These are phyloP conservation scores for Solanum chilense DNA, from an alignment of 257 asterid species.

Conservation along the genomic window DNA sequence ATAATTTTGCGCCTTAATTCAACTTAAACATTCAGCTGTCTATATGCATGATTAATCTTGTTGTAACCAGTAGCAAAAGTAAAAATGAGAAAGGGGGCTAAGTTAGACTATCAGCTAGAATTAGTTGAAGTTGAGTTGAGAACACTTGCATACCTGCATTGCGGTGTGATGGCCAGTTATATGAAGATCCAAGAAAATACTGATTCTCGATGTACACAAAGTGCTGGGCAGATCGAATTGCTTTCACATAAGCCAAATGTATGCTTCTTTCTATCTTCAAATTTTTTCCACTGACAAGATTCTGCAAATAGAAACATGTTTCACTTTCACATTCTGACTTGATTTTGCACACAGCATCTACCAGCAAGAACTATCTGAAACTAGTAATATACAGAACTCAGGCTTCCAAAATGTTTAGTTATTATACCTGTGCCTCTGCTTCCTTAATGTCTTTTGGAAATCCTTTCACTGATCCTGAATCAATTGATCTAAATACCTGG, in stretches of 20 bases:
- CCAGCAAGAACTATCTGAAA: not conserved
- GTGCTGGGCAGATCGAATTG: conserved; percentile 88
- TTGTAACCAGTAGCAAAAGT: not conserved
- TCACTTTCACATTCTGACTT: not conserved
- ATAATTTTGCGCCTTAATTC: not conserved
- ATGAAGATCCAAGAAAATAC: conserved; percentile 89
- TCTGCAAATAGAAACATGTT: conserved; percentile 27
- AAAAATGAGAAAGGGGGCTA: not conserved
- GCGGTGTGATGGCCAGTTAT: conserved; percentile 73
- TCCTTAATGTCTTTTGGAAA: conserved; percentile 60
- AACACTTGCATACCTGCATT: conserved; percentile 43
- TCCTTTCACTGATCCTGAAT: conserved; percentile 91
- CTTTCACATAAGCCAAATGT: conserved; percentile 82
- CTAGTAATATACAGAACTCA: not conserved
- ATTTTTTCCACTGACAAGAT: conserved; percentile 67
- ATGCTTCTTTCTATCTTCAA: conserved; percentile 79
- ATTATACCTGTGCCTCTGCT: conserved; percentile 50
- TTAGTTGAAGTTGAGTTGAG: not conserved
- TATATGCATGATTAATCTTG: not conserved
- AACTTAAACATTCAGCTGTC: not conserved
- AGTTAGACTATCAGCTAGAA: not conserved
- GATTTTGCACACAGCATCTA: not conserved
- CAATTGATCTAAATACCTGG: conserved; percentile 90
- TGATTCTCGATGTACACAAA: conserved; percentile 92
- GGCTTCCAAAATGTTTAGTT: not conserved